Conservation (phyloP, 768 basidiomycete genomes). For the Suillus decipiens region DNA sequence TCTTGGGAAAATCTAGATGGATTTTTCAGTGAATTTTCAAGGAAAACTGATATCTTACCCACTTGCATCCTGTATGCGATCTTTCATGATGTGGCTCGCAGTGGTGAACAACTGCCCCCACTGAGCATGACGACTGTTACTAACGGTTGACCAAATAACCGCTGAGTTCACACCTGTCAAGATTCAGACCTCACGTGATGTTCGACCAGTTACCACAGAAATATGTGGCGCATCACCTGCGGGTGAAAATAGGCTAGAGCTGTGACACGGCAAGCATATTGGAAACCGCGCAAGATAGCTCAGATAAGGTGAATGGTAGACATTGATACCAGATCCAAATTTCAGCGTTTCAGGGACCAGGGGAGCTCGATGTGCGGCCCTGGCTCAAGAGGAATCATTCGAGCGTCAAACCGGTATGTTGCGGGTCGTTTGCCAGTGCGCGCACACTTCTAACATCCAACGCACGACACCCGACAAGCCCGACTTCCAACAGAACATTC, state of each 20-base stretch:
- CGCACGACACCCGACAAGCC: background rate
- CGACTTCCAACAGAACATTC: background rate
- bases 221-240: background rate
- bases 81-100: constrained; percentile 48
- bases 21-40: constrained; percentile 1
- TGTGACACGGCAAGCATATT: background rate
- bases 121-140: no score
- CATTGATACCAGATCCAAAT: background rate
- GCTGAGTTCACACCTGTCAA: background rate
- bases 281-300: background rate
- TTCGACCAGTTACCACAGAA: background rate
- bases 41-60: constrained; percentile 28
- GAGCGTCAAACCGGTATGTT: background rate
- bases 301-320: background rate
- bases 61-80: constrained; percentile 68
- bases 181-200: background rate
- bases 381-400: background rate
- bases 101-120: background rate
- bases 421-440: background rate
- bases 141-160: background rate
- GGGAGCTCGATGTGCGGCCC: background rate
- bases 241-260: background rate
- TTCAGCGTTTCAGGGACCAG: background rate
- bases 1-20: constrained; percentile 71
- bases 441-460: background rate